Evolutionary conservation across 2,329 filamentous ascomycete species (phyloP), one percentile per base, ranked within the genome.

Genomic region (Neopestalotiopsis sp.): DNA sequence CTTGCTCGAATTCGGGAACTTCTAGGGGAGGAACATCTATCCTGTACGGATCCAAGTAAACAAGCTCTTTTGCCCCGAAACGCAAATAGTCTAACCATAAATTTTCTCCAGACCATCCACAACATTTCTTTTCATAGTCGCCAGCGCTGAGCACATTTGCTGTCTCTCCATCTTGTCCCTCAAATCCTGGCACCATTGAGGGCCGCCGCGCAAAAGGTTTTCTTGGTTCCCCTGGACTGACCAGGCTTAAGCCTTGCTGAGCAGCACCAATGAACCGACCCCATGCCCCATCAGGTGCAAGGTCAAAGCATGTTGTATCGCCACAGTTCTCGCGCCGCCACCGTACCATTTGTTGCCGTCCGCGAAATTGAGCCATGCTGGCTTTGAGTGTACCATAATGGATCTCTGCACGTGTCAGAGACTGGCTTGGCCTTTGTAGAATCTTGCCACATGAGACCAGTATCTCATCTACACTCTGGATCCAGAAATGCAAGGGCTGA

Each of bases 291-390:
- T 34, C 42, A 13, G 63, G 13, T 4, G 28, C 63, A n/a, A 38
- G 24, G 3, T 66, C 42, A 30, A 66, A 66, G 20, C 63, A 66
- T 34, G 63, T 56, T 17, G 63, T 57, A 5, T 30, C 56, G 17
- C 65, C 65, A 40, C 65, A 67, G n/a, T 60, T 67, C 17, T 59
- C 57, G 30, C 17, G 13, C 14, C 42, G 34, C 65, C 65, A 67
- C 4, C 20, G 5, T 4, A 49, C 14, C 40, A 49, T 9, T 14
- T 60, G 17, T 32, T 24, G 4, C 7, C 52, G 42, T 13, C 58
- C 10, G 4, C 40, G 30, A 24, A 13, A 28, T 10, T 32, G 14
- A 6, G 10, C n/a, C n/a, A 28, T 49, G 14, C 42, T 32, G 9
- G 32, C 13, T 34, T 67, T 32, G 2, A 67, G 56, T 24, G 17